Evolutionary conservation across 306 rosid species (phyloP), one percentile per base, ranked within the genome.

Genomic region (Citrullus mucosospermus): DNA sequence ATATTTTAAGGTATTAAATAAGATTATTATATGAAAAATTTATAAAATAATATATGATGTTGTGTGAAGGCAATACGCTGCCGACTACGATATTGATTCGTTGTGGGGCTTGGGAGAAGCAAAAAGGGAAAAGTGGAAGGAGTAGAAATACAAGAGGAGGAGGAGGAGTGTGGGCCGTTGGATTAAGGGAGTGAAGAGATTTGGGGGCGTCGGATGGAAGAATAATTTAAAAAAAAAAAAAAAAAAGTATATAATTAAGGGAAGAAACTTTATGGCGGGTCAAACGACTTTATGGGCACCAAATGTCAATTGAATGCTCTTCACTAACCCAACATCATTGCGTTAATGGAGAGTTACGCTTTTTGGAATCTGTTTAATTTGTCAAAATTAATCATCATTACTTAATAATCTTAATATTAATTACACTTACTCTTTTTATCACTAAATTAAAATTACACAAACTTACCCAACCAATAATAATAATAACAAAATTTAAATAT

Each of bases 51-150:
- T 48, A 2, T 16, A 20, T 25, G 28, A 4, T 22, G 20, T 38
- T 39, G 28, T 6, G 44, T 12, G 6, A 6, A 11, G 41, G 4
- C 16, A n/a, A 78, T 32, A 50, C 73, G 44, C 75, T 78, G 81
- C 81, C 81, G 81, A 78, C 81, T 78, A 78, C 65, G 81, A 78
- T 48, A 55, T 63, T 36, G 46, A 61, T 61, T 58, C 16, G 59
- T 48, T 18, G 48, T 43, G 44, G 74, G 10, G 9, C 2, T 62
- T 50, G 74, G 71, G 72, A 77, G 6, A 22, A 65, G 80, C 71
- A 59, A 22, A 59, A 22, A n/a, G 80, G 73, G 6, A 16, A 65
- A 59, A 59, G 65, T 59, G 65, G 53, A 25, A 16, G 9, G 0
- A 59, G 25, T 59, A 59, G 8, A 60, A 60, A 60, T 60, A 28